Evolutionary conservation across 176 grass and related monocot species (phyloP), one percentile per base, ranked within the genome.

Genomic region (Puya raimondii): DNA sequence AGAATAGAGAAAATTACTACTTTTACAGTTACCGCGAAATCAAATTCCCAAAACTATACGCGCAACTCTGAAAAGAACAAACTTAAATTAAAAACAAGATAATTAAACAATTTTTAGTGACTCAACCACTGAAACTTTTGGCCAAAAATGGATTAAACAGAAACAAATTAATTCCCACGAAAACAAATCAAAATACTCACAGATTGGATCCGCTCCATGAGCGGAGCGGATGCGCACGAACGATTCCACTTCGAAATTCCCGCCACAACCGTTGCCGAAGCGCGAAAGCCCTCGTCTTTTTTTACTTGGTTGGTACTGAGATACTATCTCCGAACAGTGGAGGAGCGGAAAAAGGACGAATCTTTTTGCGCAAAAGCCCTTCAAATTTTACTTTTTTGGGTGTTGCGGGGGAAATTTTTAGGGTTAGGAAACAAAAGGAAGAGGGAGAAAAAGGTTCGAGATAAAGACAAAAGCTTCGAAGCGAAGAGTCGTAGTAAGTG

Each of bases 161-260:
- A 61, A 61, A 18, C 14, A 61, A 42, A 42, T 42, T 42, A 42
- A 42, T 42, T 42, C 33, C 33, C 33, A 20, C 22, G 2, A 51
- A 21, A 16, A 47, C 8, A 49, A 67, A 33, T 9, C 16, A 27
- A 48, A 67, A 11, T 59, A 75, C 82, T 84, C 76, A 84, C 82
- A n/a, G 23, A 56, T 64, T 79, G 53, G 51, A 61, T 67, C 67
- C 48, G 53, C 17, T 78, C 81, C 81, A 83, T 83, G 64, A 20
- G 5, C 33, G 5, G 33, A 42, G 33, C 33, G 33, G 6, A 42
- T 42, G 33, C 33, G 33, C 4, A 42, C 5, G 33, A 7, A 42
- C 33, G 6, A 42, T 42, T 61, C 56, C 15, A 9, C 56, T 22
- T 61, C 56, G 21, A 61, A 61, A 11, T 61, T 22, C 56, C 13